A percentile compares a stretch with the other conserved stretches of the same genome.
phyloP scores from a whole-genome alignment of 305 asterid genomes.

The Euphrasia arctica region DNA sequence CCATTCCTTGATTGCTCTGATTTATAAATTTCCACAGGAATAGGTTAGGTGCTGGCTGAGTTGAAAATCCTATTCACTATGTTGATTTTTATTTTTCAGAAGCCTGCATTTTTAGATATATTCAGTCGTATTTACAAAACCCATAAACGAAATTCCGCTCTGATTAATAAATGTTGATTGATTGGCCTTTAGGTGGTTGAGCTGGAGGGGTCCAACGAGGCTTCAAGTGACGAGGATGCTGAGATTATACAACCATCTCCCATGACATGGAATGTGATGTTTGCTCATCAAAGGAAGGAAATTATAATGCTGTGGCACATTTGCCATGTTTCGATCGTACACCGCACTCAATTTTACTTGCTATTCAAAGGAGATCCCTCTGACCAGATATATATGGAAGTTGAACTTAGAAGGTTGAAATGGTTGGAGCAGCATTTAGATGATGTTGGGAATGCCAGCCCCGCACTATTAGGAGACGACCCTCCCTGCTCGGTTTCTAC shows the following conservation, averaged over 20 bases:
- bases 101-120: neutral
- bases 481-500: constrained; percentile 83
- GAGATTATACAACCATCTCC: constrained; percentile 51
- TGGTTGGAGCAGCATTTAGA: constrained; percentile 94
- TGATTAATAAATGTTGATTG: constrained; percentile 10
- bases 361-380: constrained; percentile 77
- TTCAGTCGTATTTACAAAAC: neutral
- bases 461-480: constrained; percentile 91
- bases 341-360: constrained; percentile 83
- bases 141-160: neutral
- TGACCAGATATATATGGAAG: constrained; percentile 93
- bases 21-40: neutral
- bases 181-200: constrained; percentile 62
- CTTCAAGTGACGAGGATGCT: constrained; percentile 47
- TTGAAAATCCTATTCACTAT: neutral
- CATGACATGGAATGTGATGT: constrained; percentile 54
- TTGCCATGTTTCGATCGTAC: constrained; percentile 86
- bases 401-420: constrained; percentile 76
- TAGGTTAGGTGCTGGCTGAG: neutral
- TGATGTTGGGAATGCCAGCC: constrained; percentile 93
- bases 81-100: neutral
- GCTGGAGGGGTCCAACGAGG: constrained; percentile 78
- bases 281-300: constrained; percentile 80
- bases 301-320: constrained; percentile 92
- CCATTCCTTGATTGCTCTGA: no score